Evolutionary conservation across 139 green algal species (phyloP), one percentile per base, ranked within the genome.

Genomic region (Coelastrella sp.): DNA sequence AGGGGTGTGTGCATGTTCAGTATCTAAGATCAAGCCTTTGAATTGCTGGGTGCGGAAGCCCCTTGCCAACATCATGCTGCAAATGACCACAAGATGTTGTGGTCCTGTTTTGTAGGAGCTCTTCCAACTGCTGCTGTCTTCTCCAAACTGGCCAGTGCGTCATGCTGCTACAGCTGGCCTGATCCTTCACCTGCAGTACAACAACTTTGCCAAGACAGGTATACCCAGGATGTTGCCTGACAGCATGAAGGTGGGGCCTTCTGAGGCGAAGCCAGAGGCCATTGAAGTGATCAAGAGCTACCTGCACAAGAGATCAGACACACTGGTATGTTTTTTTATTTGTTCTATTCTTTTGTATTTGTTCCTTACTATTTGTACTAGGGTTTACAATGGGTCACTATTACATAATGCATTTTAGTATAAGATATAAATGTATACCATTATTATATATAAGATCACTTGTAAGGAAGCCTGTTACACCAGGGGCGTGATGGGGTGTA

Each of bases 81-180:
- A 74, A n/a, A 30, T 19, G 34, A 27, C 7, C 34, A 74, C 64
- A 48, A 9, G 1, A 19, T 30, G 11, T 50, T 8, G n/a, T 38
- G 34, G 34, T 74, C 35, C 66, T 74, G 66, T 74, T 9, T 45
- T 64, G 41, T 51, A 82, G 75, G 75, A 40, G 35, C 34, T 82
- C 9, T 82, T 82, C 37, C 75, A 82, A 53, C 53, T 71, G 51
- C 75, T 82, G 75, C 53, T 82, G 35, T 40, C 75, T 4, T 71
- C 53, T 4, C 75, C 53, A 4, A 51, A 82, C 53, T 82, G 75
- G 75, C 35, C 75, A 11, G 53, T 71, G 21, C 32, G 53, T 19
- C 75, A 82, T 45, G 53, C 53, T 27, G 51, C 75, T 13, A 57
- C 53, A 37, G 75, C 50, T 5, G 53, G 75, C 30, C 75, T 82